Evolutionary conservation across 345 rosid genomes (phyloP), one percentile per base, ranked within the genome.

Genomic region (Fremontodendron californicum): DNA sequence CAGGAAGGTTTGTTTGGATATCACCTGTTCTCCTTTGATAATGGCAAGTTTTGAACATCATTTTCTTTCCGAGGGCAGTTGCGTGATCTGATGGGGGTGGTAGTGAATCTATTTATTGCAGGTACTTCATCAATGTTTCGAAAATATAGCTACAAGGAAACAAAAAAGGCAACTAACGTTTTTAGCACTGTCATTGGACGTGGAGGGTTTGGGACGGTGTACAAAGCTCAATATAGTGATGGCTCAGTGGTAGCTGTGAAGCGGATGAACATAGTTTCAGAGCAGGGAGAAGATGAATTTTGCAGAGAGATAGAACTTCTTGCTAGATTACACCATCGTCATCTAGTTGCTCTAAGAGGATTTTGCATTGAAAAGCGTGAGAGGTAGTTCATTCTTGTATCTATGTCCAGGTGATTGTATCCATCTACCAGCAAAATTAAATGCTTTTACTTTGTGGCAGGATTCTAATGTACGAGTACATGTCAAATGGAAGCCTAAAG

Each of bases 231-330:
- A 74, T 89, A 93, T 65, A 84, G 81, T 79, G 91, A 91, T 80
- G 97, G 97, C 67, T 84, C 84, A 75, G 85, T 87, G 46, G 80
- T 82, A 31, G 97, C 98, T 12, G 97, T 92, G 74, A 96, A 96
- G 83, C 82, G 80, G 75, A 92, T 91, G 98, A 78, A 93, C 87
- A 92, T 78, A 77, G 81, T 85, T 67, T 92, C 91, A n/a, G 90
- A 88, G 84, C 97, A 93, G 84, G 94, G 86, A 21, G 97, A 93
- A 66, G 88, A 81, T 74, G 99, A 92, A 18, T 93, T 96, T 86
- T 92, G 91, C 83, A 85, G 90, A 84, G 99, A 96, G 87, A 92
- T 96, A 61, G 98, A 96, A 86, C 98, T 96, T 80, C 93, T 96
- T 39, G 94, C 97, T 39, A 89, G 91, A 84, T 87, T 96, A 78